Conservation (phyloP, 257 asterid genomes). For the Solanum infundibuliforme region DNA sequence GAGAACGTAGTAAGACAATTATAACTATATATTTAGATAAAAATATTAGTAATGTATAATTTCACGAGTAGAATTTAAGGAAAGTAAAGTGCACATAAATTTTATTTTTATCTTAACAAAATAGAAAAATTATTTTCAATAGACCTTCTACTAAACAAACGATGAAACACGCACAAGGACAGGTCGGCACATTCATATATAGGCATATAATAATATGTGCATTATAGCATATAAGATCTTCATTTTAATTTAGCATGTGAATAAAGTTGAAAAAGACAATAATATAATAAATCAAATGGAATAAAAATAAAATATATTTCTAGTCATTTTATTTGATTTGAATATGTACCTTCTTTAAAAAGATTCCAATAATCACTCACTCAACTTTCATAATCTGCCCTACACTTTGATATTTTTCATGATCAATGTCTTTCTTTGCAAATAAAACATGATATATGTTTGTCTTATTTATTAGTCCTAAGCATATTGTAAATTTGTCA, state of each 20-base stretch:
- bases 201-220: not conserved
- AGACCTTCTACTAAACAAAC: not conserved
- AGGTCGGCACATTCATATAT: not conserved
- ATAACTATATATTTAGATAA: not conserved
- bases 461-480: not conserved
- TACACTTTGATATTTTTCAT: not conserved
- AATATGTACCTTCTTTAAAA: not conserved
- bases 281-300: not conserved
- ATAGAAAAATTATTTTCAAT: not conserved
- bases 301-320: not conserved
- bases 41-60: not conserved
- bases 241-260: not conserved
- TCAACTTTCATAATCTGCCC: not conserved
- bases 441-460: not conserved
- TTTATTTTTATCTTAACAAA: not conserved
- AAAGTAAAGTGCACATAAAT: not conserved
- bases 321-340: not conserved
- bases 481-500: not conserved
- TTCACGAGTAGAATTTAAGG: fast-evolving
- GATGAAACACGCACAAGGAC: not conserved
- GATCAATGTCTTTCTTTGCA: not conserved
- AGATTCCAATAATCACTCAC: not conserved
- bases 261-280: not conserved
- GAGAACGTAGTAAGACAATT: not conserved
- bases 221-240: not conserved